Evolutionary conservation across 2,329 filamentous ascomycete genomes (phyloP), one percentile per base, ranked within the genome.

Genomic region (Hypoxylon sp.): DNA sequence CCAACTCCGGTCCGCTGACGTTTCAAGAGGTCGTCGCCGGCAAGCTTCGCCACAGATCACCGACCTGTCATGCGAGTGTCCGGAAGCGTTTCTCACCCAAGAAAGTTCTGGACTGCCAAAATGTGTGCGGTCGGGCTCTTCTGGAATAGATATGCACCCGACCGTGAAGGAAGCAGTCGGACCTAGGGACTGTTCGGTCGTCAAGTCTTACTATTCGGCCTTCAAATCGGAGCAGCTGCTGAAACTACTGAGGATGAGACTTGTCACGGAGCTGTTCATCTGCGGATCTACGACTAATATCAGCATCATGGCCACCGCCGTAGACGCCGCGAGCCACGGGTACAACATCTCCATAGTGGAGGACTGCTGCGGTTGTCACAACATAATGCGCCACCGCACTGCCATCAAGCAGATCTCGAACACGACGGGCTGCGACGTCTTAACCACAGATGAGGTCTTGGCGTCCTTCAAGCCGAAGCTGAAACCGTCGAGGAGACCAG

Each of bases 251-350:
- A 87, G 94, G n/a, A 88, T 89, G n/a, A 91, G 89, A 67, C 89
- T 97, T 69, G 88, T 97, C 61, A 97, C 93, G 1, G 91, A 97
- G 72, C 81, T 99, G 11, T 97, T 91, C 77, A 86, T 98, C 22
- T 96, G 92, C 72, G 95, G 95, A 20, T 90, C 91, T 46, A 84
- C 97, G 50, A 92, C 90, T 44, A 97, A 98, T 72, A 82, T 96
- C 34, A 94, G 93, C 30, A 89, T 98, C 48, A 93, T 95, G 74
- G 94, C 95, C 6, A 97, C 94, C 0, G 93, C 93, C 3, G 84
- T 97, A 66, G 95, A 97, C 73, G 95, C 94, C 10, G 94, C 92
- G 1, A 87, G 91, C 19, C 91, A 97, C 76, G 95, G 94, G 4
- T 89, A 97, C 72, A 84, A 87, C n/a, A 92, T 97, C 72, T 95